Evolutionary conservation across 1,284 basidiomycete species (phyloP).

Genomic region (Acaromyces ingoldii): DNA sequence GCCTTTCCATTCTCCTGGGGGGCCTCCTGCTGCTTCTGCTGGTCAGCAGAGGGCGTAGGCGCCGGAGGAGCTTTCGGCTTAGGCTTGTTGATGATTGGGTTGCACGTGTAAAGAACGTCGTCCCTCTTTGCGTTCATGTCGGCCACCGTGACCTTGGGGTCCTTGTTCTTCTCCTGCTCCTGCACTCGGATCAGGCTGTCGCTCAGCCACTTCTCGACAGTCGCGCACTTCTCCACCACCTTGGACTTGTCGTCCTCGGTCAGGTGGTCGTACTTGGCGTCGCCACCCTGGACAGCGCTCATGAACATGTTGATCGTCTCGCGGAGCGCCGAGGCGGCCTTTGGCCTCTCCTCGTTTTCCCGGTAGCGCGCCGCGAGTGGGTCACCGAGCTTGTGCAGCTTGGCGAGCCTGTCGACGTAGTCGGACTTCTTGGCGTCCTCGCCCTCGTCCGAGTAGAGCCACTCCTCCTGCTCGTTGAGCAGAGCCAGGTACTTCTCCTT

Average conservation of each 20-base stretch:
- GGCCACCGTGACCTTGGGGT: conserved; percentile 45
- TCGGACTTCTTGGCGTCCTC: conserved; percentile 49
- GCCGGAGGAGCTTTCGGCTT: conserved; percentile 25
- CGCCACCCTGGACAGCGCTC: conserved; percentile 40
- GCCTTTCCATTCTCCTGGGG: conserved; percentile 22
- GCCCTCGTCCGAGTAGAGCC: conserved; percentile 50
- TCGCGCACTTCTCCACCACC: conserved; percentile 49
- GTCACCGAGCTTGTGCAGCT: conserved; percentile 43
- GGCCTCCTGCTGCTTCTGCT: conserved; percentile 21
- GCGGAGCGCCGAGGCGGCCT: conserved; percentile 43
- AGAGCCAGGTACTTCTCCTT: conserved; percentile 45
- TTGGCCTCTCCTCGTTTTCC: conserved; percentile 46
- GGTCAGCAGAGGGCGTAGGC: conserved; percentile 19
- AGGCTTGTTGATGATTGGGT: conserved; percentile 43
- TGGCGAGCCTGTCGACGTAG: conserved; percentile 42
- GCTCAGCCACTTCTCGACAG: conserved; percentile 46
- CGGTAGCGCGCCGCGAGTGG: conserved; percentile 42
- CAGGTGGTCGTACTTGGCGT: conserved; percentile 48
- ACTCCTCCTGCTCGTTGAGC: conserved; percentile 46
- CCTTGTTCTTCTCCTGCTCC: conserved; percentile 48
- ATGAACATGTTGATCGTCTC: conserved; percentile 49
- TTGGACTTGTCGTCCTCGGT: conserved; percentile 49
- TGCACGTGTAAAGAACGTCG: conserved; percentile 43
- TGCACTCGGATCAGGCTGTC: conserved; percentile 48
- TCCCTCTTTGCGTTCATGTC: conserved; percentile 49